These are phyloP conservation scores for Septoria petroselini DNA, from an alignment of 2,329 filamentous ascomycete species.

Conservation along the genomic window DNA sequence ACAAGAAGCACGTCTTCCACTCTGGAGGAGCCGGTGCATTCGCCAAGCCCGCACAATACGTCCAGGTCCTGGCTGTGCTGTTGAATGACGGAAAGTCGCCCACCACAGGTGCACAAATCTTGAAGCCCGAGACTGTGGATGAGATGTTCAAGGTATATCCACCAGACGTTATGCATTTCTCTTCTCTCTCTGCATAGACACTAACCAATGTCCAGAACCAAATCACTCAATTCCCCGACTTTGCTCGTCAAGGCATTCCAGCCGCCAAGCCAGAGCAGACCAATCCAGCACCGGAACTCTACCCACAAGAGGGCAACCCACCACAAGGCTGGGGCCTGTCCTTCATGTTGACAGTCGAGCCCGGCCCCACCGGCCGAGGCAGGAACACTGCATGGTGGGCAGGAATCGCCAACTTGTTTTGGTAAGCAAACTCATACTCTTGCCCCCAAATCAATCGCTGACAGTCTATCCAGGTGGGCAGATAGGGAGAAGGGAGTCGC, in stretches of 20 bases:
- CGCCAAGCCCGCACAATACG: constrained; percentile 59
- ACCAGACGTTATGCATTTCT: neutral
- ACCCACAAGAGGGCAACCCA: constrained; percentile 41
- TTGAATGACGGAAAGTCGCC: constrained; percentile 64
- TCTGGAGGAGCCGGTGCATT: constrained; percentile 63
- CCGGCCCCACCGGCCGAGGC: constrained; percentile 37
- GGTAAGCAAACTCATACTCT: constrained; percentile 9
- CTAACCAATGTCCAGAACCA: constrained; percentile 32
- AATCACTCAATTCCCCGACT: constrained; percentile 38
- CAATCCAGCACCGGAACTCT: constrained; percentile 43
- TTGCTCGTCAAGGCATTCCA: constrained; percentile 36
- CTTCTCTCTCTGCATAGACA: neutral
- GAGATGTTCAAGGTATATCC: constrained; percentile 53
- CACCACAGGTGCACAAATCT: constrained; percentile 53
- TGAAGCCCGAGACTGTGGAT: constrained; percentile 58
- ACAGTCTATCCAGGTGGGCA: constrained; percentile 12
- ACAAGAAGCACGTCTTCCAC: constrained; percentile 52
- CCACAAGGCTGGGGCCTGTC: constrained; percentile 64
- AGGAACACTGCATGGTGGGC: constrained; percentile 38
- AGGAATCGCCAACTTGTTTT: constrained; percentile 38
- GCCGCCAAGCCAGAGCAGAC: constrained; percentile 38
- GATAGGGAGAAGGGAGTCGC: constrained; percentile 40
- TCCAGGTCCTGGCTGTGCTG: constrained; percentile 59
- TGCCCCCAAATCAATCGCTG: neutral
- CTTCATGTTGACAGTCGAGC: constrained; percentile 38